A percentile compares a stretch with the other conserved stretches of the same genome.
phyloP scores from a whole-genome alignment of 2,329 filamentous ascomycete genomes.

The Sclerotinia minor region DNA sequence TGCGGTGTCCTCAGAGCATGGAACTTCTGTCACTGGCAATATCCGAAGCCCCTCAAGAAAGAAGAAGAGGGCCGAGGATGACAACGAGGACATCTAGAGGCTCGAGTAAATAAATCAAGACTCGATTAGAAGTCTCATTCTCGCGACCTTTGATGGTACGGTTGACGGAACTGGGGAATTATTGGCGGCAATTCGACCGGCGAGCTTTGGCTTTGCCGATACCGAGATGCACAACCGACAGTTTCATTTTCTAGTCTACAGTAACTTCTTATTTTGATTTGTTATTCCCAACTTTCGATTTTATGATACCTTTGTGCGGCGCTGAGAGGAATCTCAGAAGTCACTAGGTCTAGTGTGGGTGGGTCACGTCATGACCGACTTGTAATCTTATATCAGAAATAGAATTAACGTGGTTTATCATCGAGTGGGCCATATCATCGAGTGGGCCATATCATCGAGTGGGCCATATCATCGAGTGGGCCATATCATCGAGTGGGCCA shows the following conservation, averaged over 20 bases:
- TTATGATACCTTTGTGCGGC: not conserved
- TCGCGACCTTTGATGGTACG: not conserved
- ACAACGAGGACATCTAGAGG: not conserved
- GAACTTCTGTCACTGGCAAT: not conserved
- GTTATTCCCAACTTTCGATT: not conserved
- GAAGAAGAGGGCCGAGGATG: not conserved
- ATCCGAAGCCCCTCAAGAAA: constrained; percentile 1
- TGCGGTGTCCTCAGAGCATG: not conserved
- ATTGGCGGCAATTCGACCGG: too few species aligned
- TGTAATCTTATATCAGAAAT: not conserved
- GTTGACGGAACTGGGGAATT: not conserved
- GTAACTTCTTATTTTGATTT: not conserved
- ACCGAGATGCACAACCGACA: not conserved
- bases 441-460: too few species aligned
- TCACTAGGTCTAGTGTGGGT: not conserved
- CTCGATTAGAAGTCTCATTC: not conserved
- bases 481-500: too few species aligned
- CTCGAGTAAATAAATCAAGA: not conserved
- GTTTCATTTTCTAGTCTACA: not conserved
- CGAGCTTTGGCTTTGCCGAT: not conserved
- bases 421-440: too few species aligned
- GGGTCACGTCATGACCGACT: not conserved
- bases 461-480: too few species aligned
- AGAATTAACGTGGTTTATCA: too few species aligned
- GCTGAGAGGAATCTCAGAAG: not conserved